Conservation (phyloP, 1,284 basidiomycete species). For the Microbotryum lychnidis-dioicae region DNA sequence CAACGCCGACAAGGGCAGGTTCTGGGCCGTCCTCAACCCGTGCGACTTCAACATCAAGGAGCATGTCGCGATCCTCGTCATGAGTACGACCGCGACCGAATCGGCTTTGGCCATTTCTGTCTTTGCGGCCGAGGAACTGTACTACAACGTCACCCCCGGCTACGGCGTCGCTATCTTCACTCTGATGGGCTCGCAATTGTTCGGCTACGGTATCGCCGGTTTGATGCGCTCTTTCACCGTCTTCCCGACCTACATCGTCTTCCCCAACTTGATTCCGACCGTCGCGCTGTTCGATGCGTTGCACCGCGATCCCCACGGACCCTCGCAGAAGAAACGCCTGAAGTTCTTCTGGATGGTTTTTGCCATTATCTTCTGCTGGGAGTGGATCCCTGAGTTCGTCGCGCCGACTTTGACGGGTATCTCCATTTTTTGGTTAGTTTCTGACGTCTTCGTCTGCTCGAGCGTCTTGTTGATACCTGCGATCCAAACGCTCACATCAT, state of each 20-base stretch:
- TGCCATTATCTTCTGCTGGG: conserved; percentile 34
- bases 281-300: conserved; percentile 54
- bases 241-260: conserved; percentile 32
- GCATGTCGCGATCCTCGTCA: conserved; percentile 44
- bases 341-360: conserved; percentile 36
- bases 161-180: conserved; percentile 38
- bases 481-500: no score
- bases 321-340: conserved; percentile 32
- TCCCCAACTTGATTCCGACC: conserved; percentile 40
- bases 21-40: conserved; percentile 32
- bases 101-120: conserved; percentile 59
- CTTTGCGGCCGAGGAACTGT: conserved; percentile 55
- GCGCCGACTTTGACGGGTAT: conserved; percentile 33
- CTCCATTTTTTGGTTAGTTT: conserved; percentile 47
- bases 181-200: conserved; percentile 8
- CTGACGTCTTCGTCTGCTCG: no score
- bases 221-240: conserved; percentile 25
- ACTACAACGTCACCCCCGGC: conserved; percentile 52
- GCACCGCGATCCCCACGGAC: conserved; percentile 46
- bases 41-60: conserved; percentile 33
- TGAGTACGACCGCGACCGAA: conserved; percentile 57
- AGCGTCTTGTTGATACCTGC: no score
- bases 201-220: conserved; percentile 27
- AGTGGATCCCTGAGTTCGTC: conserved; percentile 48
- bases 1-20: conserved; percentile 18